phyloP scores from a whole-genome alignment of 148 eudicot genomes.

The Spergularia marina region DNA sequence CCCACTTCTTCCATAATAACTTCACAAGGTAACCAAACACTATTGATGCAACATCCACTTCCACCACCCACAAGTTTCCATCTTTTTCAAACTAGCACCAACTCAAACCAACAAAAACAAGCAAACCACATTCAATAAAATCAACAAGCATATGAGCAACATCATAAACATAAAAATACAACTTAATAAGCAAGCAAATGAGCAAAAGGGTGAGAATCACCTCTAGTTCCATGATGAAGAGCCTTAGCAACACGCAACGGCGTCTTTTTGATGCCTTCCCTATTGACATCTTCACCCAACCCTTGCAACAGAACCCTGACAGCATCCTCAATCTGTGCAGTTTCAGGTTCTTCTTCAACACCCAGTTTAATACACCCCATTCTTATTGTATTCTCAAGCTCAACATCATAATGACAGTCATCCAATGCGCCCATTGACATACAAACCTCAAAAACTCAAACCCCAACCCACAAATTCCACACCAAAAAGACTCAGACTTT shows the following conservation, averaged over 20 bases:
- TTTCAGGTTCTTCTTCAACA: slow-evolving; percentile 44
- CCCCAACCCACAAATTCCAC: not conserved
- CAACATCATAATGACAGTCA: slow-evolving; percentile 55
- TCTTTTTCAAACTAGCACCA: slow-evolving; percentile 2
- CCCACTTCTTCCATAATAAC: not conserved
- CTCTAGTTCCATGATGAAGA: slow-evolving; percentile 74
- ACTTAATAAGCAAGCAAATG: not conserved
- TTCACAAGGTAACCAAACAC: not conserved
- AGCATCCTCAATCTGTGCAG: slow-evolving; percentile 62
- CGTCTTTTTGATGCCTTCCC: slow-evolving; percentile 81
- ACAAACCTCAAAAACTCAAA: slow-evolving; percentile 10
- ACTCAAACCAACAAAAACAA: not conserved
- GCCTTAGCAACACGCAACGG: slow-evolving; percentile 96
- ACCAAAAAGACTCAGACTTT: not conserved
- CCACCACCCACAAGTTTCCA: not conserved
- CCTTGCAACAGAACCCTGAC: slow-evolving; percentile 78
- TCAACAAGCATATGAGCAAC: not conserved
- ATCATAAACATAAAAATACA: not conserved
- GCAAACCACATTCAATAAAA: not conserved
- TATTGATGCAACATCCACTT: slow-evolving; percentile 5
- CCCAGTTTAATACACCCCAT: slow-evolving; percentile 34
- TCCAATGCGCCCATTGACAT: slow-evolving; percentile 83
- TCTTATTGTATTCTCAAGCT: slow-evolving; percentile 49
- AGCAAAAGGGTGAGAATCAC: slow-evolving; percentile 28
- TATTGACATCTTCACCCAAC: slow-evolving; percentile 79